Evolutionary conservation across 2,329 filamentous ascomycete species (phyloP).

Genomic region (Pseudogymnoascus sp.): DNA sequence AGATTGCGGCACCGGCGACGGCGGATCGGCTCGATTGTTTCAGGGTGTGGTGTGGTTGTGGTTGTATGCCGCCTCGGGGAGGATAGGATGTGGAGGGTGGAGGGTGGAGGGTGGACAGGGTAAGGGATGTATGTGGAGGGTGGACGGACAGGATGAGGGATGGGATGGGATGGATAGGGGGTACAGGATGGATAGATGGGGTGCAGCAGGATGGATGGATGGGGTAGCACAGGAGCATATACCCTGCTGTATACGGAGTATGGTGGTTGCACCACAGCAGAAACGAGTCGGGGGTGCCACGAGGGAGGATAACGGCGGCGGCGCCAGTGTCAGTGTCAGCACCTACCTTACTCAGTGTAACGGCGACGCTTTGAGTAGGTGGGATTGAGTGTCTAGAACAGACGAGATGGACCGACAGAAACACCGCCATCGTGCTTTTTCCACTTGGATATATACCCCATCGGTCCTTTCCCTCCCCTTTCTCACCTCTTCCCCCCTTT

Average conservation of each 20-base stretch:
- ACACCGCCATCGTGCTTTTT: too few species aligned
- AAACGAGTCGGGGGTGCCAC: background rate
- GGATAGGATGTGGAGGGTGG: background rate
- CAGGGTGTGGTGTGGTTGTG: background rate
- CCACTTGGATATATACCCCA: background rate
- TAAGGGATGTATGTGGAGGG: background rate
- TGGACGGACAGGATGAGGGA: background rate
- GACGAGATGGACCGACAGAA: background rate
- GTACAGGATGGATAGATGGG: background rate
- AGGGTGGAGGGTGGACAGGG: too few species aligned
- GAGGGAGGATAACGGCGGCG: background rate
- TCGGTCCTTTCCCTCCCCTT: background rate
- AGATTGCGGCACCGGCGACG: background rate
- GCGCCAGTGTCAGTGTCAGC: background rate
- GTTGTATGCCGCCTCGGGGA: background rate
- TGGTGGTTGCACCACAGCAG: too few species aligned
- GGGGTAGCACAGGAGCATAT: too few species aligned
- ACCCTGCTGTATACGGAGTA: too few species aligned
- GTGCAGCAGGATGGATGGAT: background rate
- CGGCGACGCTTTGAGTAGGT: background rate
- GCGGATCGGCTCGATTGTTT: background rate
- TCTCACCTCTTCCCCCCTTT: background rate
- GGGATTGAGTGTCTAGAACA: too few species aligned
- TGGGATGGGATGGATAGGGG: background rate
- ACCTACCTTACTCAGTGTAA: background rate